Evolutionary conservation across 75 land plant genomes (phyloP).

Genomic region (Picea sitchensis): DNA sequence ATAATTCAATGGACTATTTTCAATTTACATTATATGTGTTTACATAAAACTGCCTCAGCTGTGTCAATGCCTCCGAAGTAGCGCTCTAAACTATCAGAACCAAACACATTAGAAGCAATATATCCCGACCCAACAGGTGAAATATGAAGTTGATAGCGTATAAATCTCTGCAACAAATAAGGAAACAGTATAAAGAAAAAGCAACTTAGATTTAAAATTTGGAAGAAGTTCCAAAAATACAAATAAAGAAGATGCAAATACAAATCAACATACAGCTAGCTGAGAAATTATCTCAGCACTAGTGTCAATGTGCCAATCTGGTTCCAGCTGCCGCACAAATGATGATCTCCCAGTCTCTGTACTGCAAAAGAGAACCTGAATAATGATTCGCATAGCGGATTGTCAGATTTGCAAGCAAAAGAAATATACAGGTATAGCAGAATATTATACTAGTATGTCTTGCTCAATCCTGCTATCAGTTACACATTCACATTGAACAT

Average conservation of each 20-base stretch:
- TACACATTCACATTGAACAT: neutral
- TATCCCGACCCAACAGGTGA: constrained; percentile 28
- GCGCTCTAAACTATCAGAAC: constrained; percentile 61
- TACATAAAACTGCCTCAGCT: constrained; percentile 6
- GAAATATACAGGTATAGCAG: neutral
- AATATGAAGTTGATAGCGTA: constrained; percentile 69
- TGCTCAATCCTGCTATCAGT: neutral
- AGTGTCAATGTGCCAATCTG: constrained; percentile 98
- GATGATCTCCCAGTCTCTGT: constrained; percentile 85
- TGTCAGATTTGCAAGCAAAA: constrained; percentile 4
- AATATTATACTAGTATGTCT: neutral
- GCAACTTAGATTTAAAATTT: neutral
- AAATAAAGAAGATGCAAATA: neutral
- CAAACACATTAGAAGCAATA: constrained; percentile 55
- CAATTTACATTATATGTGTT: constrained; percentile 6
- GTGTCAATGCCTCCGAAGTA: constrained; percentile 24
- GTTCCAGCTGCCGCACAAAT: constrained; percentile 96
- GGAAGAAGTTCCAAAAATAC: neutral
- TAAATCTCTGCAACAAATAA: constrained; percentile 53
- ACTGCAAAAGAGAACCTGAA: constrained; percentile 85
- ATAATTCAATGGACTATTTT: neutral
- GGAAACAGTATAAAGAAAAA: neutral
- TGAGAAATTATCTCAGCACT: constrained; percentile 65
- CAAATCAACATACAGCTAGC: constrained; percentile 52
- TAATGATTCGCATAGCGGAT: neutral